Evolutionary conservation across 345 rosid species (phyloP).

Genomic region (Cardamine chenopodiifolia): DNA sequence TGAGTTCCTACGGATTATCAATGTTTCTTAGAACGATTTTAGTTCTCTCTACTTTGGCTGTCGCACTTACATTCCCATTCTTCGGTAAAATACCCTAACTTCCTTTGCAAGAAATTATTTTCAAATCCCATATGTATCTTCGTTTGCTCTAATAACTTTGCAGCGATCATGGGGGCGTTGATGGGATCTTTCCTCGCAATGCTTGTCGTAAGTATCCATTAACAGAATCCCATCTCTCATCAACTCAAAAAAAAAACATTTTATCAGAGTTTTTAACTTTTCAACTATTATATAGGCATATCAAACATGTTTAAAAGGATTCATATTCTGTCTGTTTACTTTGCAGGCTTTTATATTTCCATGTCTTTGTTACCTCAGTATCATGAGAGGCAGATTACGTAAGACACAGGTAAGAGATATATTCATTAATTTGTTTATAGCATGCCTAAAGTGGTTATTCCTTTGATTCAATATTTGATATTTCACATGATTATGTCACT

Average conservation of each 20-base stretch:
- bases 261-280: neutral
- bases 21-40: conserved; percentile 59
- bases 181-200: conserved; percentile 73
- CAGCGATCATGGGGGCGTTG: conserved; percentile 71
- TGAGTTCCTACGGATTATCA: conserved; percentile 48
- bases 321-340: neutral
- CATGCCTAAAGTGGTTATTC: neutral
- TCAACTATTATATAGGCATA: neutral
- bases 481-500: neutral
- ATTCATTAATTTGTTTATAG: neutral
- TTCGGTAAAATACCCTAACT: conserved; percentile 52
- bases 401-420: conserved; percentile 57
- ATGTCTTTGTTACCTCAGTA: conserved; percentile 65
- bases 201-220: conserved; percentile 58
- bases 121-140: neutral
- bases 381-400: conserved; percentile 48
- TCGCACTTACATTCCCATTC: conserved; percentile 70
- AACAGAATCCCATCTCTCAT: neutral
- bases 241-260: too few species aligned
- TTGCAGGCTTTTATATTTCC: conserved; percentile 71
- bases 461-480: neutral
- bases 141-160: conserved; percentile 11
- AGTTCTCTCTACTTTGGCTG: conserved; percentile 63
- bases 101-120: neutral
- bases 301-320: neutral